These are phyloP conservation scores for Lojkania enalia DNA, from an alignment of 2,329 filamentous ascomycete genomes.

Conservation along the genomic window DNA sequence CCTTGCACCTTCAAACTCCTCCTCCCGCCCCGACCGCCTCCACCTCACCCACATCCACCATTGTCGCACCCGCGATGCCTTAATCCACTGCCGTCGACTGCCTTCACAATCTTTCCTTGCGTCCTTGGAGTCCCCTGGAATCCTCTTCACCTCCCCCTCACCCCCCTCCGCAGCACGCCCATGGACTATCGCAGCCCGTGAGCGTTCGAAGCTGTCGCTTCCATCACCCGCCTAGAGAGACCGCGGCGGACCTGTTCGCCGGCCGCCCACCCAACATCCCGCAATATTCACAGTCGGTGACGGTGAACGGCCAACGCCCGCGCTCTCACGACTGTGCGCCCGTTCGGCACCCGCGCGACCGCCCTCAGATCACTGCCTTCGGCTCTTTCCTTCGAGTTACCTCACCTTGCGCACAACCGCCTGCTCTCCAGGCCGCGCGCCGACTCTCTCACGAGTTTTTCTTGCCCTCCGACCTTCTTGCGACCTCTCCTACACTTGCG, in stretches of 20 bases:
- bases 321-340: slow-evolving; percentile 1
- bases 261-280: slow-evolving; percentile 3
- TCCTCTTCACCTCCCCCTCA: not conserved
- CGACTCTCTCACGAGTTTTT: slow-evolving; percentile 22
- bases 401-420: slow-evolving; percentile 1
- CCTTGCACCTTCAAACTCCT: no score
- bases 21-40: not conserved
- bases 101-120: slow-evolving; percentile 5
- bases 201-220: slow-evolving; percentile 11
- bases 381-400: not conserved
- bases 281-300: not conserved
- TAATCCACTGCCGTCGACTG: not conserved
- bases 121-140: no score
- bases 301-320: not conserved
- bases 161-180: not conserved
- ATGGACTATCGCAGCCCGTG: slow-evolving; percentile 2
- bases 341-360: not conserved
- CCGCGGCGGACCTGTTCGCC: no score
- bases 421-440: slow-evolving; percentile 1
- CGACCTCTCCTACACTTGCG: slow-evolving; percentile 17
- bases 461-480: slow-evolving; percentile 19
- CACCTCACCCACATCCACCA: not conserved
- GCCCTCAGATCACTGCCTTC: not conserved
- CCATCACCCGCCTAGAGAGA: slow-evolving; percentile 5
- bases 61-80: slow-evolving; percentile 6